Base-by-base conservation (phyloP, 1,284 basidiomycete genomes). In the Cutaneotrichosporon sp. region DNA sequence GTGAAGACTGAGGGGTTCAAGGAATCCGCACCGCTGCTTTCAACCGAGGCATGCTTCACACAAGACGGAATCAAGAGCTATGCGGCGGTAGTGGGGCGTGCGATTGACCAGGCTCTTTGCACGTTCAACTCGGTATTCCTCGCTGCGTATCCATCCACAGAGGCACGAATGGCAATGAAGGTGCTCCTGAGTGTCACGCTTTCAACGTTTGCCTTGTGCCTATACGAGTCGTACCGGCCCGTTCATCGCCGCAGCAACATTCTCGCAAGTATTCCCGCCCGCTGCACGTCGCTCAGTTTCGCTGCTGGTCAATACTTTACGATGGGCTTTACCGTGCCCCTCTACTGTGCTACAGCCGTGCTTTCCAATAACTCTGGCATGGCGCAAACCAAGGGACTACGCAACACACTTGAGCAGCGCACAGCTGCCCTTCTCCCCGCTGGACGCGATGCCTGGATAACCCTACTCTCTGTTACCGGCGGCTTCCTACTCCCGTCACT, bases 71-170 rank as follows among this genome's bases (percentile, higher is more conserved):
- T 46, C 22, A 22, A 22, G 37, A 17, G 13, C 12, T 55, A 55
- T 18, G 26, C 26, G 26, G 42, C 46, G 10, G 17, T 39, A 18
- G 41, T 55, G 8, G 42, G 42, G 1, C 15, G 15, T 9, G 8
- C 18, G 10, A 13, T 55, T 10, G 30, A 55, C 50, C 26, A 40
- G n/a, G 4, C 49, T 14, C 37, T 45, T n/a, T 55, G 54, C 54
- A 21, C 26, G 8, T 36, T 55, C 33, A 55, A 55, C 54, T 15
- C 38, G 20, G 18, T 52, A 34, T 55, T 55, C 37, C 21, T 37
- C 38, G 40, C 49, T 0, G 41, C 46, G 7, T 23, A 51, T 33
- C 35, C 30, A 12, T 37, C 46, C 15, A 21, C 20, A n/a, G 30
- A 46, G 3, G 46, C 38, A 2, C 38, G 46, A 18, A 40, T 55